Percentiles rank a stretch among this genome's conserved stretches.
Conservation (phyloP, 495 filamentous ascomycete species). For the Penicillium simplicissimum region DNA sequence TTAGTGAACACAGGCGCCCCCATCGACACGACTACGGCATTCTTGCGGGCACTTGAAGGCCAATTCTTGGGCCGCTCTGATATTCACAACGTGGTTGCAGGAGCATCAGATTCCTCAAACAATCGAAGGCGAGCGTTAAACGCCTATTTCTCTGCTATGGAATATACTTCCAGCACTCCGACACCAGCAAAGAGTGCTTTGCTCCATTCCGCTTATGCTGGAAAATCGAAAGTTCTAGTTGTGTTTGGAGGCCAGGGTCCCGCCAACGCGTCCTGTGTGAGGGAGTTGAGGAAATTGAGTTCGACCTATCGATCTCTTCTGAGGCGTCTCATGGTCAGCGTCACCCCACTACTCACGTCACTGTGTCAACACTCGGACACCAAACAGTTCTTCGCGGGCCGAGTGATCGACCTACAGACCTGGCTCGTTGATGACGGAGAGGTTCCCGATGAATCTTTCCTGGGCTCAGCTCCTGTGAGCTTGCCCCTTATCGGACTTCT, state of each 20-base stretch:
- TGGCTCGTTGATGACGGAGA: conserved; percentile 25
- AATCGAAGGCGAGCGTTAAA: too few species aligned
- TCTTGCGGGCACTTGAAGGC: too few species aligned
- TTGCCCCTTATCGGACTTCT: conserved; percentile 34
- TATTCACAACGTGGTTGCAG: too few species aligned
- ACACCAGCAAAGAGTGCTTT: too few species aligned
- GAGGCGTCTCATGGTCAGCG: background rate
- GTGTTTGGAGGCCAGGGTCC: conserved; percentile 1
- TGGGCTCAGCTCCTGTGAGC: conserved; percentile 34
- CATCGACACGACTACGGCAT: too few species aligned
- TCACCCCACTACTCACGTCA: background rate
- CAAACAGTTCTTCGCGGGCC: background rate
- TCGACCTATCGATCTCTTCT: background rate
- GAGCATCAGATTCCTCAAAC: too few species aligned
- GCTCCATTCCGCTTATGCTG: too few species aligned
- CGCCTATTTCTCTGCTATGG: too few species aligned
- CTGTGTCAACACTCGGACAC: background rate
- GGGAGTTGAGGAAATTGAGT: background rate
- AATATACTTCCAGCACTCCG: too few species aligned
- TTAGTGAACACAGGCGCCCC: too few species aligned
- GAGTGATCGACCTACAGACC: background rate
- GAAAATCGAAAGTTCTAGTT: background rate
- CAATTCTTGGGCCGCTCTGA: too few species aligned
- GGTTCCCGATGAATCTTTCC: conserved; percentile 19
- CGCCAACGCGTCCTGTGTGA: background rate